Conservation (phyloP, 169 alveolate species). For the Theileria parva region DNA sequence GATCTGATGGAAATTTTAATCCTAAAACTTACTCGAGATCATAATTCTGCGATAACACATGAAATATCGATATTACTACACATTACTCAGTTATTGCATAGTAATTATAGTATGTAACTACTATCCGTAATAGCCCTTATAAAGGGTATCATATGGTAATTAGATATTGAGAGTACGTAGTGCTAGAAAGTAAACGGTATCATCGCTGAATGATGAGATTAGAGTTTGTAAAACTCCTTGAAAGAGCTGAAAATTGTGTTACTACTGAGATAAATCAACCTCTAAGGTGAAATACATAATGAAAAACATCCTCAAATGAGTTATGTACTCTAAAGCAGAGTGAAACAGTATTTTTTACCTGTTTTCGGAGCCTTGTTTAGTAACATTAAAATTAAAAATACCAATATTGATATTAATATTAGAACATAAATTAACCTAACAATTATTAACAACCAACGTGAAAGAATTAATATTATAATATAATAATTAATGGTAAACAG, state of each 20-base stretch:
- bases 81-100: background rate
- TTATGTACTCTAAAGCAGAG: background rate
- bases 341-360: constrained; percentile 13
- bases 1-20: constrained; percentile 4
- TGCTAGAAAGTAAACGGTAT: constrained; percentile 58
- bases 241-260: constrained; percentile 29
- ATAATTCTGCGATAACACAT: constrained; percentile 44
- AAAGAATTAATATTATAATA: too few species aligned
- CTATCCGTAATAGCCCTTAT: background rate
- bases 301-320: constrained; percentile 22
- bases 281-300: constrained; percentile 31
- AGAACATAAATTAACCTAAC: constrained; percentile 26
- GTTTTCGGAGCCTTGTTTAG: constrained; percentile 13
- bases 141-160: background rate
- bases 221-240: constrained; percentile 64
- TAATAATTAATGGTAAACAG: background rate
- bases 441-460: background rate
- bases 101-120: background rate
- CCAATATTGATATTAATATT: constrained; percentile 14
- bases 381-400: constrained; percentile 31
- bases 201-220: constrained; percentile 55
- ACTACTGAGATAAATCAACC: background rate
- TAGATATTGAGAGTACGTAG: background rate
- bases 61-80: constrained; percentile 45
- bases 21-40: constrained; percentile 26